These are phyloP conservation scores for Spiraea crenata DNA, from an alignment of 331 rosid species.

Conservation along the genomic window DNA sequence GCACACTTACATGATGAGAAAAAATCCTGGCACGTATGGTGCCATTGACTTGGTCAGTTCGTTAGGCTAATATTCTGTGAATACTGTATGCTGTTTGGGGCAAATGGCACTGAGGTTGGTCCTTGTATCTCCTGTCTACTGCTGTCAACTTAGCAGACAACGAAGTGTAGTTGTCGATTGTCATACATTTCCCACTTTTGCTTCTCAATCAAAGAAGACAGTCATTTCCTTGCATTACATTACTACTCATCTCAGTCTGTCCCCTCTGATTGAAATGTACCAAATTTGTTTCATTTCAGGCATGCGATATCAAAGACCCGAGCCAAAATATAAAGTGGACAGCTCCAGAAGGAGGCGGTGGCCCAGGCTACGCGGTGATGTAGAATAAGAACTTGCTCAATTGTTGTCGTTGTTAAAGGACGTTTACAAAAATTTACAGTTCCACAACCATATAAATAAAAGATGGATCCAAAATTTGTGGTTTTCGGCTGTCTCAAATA, in stretches of 20 bases:
- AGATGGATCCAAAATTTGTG: not conserved
- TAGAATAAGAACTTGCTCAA: constrained; percentile 30
- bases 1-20: not conserved
- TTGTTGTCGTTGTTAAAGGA: not conserved
- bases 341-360: constrained; percentile 91
- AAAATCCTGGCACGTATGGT: not conserved
- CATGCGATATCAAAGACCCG: constrained; percentile 85
- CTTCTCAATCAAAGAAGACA: not conserved
- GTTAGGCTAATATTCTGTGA: not conserved
- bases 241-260: not conserved
- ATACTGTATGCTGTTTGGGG: not conserved
- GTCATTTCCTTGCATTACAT: not conserved
- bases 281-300: constrained; percentile 34
- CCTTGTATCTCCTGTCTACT: not conserved
- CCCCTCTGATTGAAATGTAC: not conserved
- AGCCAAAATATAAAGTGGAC: constrained; percentile 82
- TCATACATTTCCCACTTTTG: too few relatives aligned
- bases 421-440: not conserved
- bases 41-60: not conserved
- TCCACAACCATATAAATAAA: not conserved
- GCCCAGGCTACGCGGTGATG: constrained; percentile 82
- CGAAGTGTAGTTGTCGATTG: too few relatives aligned
- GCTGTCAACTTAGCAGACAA: too few relatives aligned
- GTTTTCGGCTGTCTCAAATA: not conserved
- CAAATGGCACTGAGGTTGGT: not conserved